phyloP scores from a whole-genome alignment of 352 stramenopile species.

The Phytophthora pistaciae region DNA sequence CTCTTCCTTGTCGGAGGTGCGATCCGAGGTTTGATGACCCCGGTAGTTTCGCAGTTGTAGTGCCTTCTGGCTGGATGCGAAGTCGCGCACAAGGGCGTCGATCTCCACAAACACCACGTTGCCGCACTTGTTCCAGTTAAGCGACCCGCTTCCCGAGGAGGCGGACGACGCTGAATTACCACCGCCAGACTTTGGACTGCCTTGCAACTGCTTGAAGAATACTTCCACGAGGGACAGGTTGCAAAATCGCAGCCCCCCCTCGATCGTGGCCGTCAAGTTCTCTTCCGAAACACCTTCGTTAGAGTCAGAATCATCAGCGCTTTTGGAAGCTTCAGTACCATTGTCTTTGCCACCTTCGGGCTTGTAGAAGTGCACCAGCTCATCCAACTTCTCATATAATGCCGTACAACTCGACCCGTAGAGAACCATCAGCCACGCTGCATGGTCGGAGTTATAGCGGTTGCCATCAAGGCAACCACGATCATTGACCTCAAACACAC shows the following conservation, averaged over 20 bases:
- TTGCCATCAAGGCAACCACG: constrained; percentile 49
- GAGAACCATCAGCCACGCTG: constrained; percentile 72
- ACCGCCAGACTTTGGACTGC: constrained; percentile 24
- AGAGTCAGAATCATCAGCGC: constrained; percentile 11
- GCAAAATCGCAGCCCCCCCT: constrained; percentile 76
- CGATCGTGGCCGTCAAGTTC: constrained; percentile 65
- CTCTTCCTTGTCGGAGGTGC: constrained; percentile 29
- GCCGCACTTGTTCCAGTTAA: constrained; percentile 85
- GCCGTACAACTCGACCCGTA: constrained; percentile 79
- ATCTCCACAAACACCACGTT: constrained; percentile 89
- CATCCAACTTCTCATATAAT: constrained; percentile 86
- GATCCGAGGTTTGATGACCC: constrained; percentile 28
- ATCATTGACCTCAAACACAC: constrained; percentile 75
- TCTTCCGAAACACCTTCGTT: constrained; percentile 56
- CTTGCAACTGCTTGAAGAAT: constrained; percentile 68
- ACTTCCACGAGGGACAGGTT: constrained; percentile 81
- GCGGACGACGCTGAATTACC: constrained; percentile 29
- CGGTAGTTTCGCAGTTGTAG: constrained; percentile 33
- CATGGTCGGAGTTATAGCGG: constrained; percentile 41
- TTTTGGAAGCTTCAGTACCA: constrained; percentile 1
- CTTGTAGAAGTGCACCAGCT: constrained; percentile 79
- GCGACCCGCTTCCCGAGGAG: constrained; percentile 17
- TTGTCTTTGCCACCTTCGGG: constrained; percentile 29
- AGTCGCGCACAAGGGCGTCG: constrained; percentile 80
- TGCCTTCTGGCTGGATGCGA: constrained; percentile 68